Conservation (phyloP, 495 filamentous ascomycete species). For the Penicillium waksmanii region DNA sequence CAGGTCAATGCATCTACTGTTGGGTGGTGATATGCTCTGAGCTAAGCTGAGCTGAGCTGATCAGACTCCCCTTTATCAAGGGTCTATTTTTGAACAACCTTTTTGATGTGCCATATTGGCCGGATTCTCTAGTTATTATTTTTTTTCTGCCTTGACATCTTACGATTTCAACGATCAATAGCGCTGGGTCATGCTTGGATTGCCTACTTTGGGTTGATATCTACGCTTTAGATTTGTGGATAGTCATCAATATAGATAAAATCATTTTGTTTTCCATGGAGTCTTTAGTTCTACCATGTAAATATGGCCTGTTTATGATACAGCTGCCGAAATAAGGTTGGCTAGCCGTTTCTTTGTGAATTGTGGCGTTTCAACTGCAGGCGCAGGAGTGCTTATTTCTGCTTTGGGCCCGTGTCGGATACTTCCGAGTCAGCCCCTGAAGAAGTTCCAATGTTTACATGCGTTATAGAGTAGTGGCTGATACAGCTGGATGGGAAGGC, state of each 20-base stretch:
- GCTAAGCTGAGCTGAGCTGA: no score
- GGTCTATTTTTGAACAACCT: background rate
- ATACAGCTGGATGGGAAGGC: no score
- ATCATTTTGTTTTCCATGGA: no score
- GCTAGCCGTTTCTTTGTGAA: background rate
- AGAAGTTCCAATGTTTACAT: no score
- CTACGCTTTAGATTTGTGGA: conserved; percentile 2
- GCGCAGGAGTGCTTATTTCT: background rate
- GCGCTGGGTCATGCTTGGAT: conserved; percentile 1
- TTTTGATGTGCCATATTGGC: background rate
- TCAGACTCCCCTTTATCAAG: background rate
- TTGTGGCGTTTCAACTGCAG: conserved; percentile 5
- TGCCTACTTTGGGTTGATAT: background rate
- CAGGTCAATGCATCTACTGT: background rate
- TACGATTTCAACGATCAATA: conserved; percentile 6
- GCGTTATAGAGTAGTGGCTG: no score
- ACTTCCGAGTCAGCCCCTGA: no score
- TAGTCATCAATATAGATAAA: conserved; percentile 1
- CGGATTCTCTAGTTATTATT: background rate
- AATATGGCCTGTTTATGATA: no score
- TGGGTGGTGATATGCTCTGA: no score
- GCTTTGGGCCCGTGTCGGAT: no score
- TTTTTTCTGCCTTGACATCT: background rate
- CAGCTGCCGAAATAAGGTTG: background rate
- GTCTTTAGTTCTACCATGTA: no score